phyloP scores from a whole-genome alignment of 108 stramenopile genomes.

The Aureococcus anophagefferens region DNA sequence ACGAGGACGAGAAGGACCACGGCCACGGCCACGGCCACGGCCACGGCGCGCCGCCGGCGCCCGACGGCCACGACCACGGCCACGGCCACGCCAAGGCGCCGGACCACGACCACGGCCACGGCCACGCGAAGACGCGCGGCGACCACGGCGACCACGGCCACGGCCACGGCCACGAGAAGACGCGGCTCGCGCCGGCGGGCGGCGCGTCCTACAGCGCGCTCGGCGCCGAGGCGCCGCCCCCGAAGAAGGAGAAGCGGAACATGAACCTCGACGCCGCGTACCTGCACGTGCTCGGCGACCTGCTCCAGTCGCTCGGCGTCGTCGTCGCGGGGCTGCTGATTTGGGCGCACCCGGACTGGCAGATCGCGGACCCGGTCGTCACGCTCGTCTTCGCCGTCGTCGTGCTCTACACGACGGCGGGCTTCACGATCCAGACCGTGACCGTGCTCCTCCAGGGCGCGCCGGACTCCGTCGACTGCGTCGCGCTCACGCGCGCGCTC shows the following conservation, averaged over 20 bases:
- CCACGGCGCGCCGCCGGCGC: slow-evolving; percentile 35
- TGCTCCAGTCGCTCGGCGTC: slow-evolving; percentile 80
- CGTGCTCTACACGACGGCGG: slow-evolving; percentile 70
- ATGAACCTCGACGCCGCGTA: slow-evolving; percentile 83
- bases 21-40: slow-evolving; percentile 25
- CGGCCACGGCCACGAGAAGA: slow-evolving; percentile 24
- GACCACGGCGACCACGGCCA: slow-evolving; percentile 18
- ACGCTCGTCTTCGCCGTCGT: slow-evolving; percentile 79
- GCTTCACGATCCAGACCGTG: slow-evolving; percentile 50
- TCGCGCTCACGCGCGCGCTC: slow-evolving; percentile 50
- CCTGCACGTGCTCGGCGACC: slow-evolving; percentile 83
- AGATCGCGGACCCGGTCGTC: slow-evolving; percentile 76
- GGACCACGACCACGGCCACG: slow-evolving; percentile 4
- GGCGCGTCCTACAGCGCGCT: not conserved
- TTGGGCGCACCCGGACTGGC: slow-evolving; percentile 71
- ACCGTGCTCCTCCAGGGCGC: slow-evolving; percentile 79
- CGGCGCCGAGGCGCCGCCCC: not conserved
- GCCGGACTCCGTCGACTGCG: slow-evolving; percentile 62
- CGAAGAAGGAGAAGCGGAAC: slow-evolving; percentile 35
- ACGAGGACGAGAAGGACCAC: not conserved
- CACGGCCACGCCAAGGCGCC: slow-evolving; percentile 20
- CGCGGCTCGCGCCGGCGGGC: not conserved
- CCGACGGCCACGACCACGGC: not conserved
- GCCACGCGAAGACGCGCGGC: not conserved
- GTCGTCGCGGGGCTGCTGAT: slow-evolving; percentile 77